Evolutionary conservation across 345 rosid species (phyloP), one percentile per base, ranked within the genome.

Genomic region (Lepidium africanum): DNA sequence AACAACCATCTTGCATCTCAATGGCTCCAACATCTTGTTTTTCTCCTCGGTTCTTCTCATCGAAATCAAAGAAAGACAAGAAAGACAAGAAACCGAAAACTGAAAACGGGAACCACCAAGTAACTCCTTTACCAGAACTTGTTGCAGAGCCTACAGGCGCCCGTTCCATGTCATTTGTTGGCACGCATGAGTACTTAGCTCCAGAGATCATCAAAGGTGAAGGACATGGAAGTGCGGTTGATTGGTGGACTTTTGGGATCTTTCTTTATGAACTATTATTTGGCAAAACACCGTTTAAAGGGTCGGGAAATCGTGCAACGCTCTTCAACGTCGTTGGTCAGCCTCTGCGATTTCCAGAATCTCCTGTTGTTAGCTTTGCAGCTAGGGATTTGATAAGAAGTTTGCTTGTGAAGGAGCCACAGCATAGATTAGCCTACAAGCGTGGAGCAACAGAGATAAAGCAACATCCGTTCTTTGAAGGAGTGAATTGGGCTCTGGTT

Each of bases 201-300:
- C 96, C 96, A 4, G 92, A 89, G 77, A 89, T 84, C 45, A 87
- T 87, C 75, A 87, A 87, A 71, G 93, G 92, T 33, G 95, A 87
- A 80, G 92, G 92, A 52, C 96, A 86, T 63, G 96, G 94, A 45
- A 87, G 94, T 54, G 95, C 94, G 7, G 94, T 90, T 48, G 92
- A 87, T 65, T 90, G 96, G 95, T 90, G 96, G 95, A 90, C 95
- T 23, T 87, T 86, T 21, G 96, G 96, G 52, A 90, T 86, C 62
- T 87, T 90, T 74, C 79, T 87, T 6, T 84, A 87, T 27, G 94
- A 90, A 74, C 80, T 90, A 30, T 52, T 90, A 79, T 84, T 84
- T 7, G 96, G 96, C 63, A 90, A 86, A 77, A 90, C 94, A 57
- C 96, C 96, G 7, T 90, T 90, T 57, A 90, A 90, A 65, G 96